These are phyloP conservation scores for Fusarium anguioides DNA, from an alignment of 2,329 filamentous ascomycete genomes.

Conservation along the genomic window DNA sequence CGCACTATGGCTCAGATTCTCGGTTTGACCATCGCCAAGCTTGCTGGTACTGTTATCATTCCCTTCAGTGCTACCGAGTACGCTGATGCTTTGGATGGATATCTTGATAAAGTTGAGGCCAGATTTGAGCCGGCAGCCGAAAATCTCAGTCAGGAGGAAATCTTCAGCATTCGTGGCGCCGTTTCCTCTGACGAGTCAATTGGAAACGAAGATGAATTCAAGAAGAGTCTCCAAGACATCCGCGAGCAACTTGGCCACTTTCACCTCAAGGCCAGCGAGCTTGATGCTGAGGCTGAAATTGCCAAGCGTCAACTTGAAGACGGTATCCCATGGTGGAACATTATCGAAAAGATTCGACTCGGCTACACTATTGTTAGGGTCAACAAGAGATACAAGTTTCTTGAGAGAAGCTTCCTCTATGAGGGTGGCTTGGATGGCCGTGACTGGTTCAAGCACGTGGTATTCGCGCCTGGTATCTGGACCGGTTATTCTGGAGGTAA, in stretches of 20 bases:
- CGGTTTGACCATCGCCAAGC: conserved; percentile 68
- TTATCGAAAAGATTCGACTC: conserved; percentile 73
- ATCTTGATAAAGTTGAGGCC: conserved; percentile 63
- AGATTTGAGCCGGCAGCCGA: conserved; percentile 55
- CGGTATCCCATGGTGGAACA: conserved; percentile 82
- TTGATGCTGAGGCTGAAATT: conserved; percentile 59
- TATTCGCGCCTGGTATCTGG: conserved; percentile 92
- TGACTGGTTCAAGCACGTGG: conserved; percentile 93
- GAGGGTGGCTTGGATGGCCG: conserved; percentile 80
- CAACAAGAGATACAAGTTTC: conserved; percentile 84
- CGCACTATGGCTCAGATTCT: conserved; percentile 73
- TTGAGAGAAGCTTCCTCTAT: conserved; percentile 86
- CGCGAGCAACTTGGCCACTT: conserved; percentile 53
- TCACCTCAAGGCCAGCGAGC: conserved; percentile 54
- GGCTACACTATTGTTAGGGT: conserved; percentile 71
- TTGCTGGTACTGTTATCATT: conserved; percentile 71
- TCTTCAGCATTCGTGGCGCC: conserved; percentile 47
- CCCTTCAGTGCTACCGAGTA: conserved; percentile 74
- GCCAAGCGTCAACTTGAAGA: conserved; percentile 57
- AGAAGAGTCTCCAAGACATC: conserved; percentile 53
- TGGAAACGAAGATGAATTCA: conserved; percentile 55
- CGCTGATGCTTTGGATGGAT: conserved; percentile 63
- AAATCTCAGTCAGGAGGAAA: conserved; percentile 44
- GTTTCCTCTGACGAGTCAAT: conserved; percentile 36
- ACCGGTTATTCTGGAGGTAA: conserved; percentile 86